Evolutionary conservation across 2,329 filamentous ascomycete genomes (phyloP), one percentile per base, ranked within the genome.

Genomic region (Colletotrichum tamarilloi): DNA sequence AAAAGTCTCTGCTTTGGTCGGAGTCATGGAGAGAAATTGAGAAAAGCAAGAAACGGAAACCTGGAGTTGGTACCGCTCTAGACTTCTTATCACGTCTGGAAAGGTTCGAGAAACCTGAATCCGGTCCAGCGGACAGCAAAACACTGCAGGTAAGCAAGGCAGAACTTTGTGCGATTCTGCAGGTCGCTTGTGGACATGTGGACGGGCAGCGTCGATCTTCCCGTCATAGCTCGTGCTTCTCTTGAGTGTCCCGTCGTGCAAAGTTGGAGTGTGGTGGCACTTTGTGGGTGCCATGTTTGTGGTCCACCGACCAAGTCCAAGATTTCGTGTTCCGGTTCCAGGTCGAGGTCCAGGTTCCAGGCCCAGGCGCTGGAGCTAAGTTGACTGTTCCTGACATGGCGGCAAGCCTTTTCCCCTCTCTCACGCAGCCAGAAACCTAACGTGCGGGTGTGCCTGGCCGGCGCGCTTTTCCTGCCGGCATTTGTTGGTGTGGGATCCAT

Each of bases 391-490:
- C 42, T 49, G 42, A 19, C 42, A 49, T 49, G 8, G 42, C 16
- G 38, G 38, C 38, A 42, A 42, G 38, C 38, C 42, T 49, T 3
- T 3, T 49, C 42, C 19, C 42, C 42, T 49, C 5, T 12, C 24
- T 49, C 5, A 5, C 24, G 6, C 30, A 9, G 22, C 22, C 26
- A 67, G 42, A 52, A 22, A 56, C 19, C 68, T 32, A 32, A 32
- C 42, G 52, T 53, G 70, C 59, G 66, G 58, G 65, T 72, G 66
- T 64, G 22, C 70, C 66, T 72, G 52, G 24, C 59, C 38, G 66
- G 42, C n/a, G 67, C 58, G 42, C 26, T 62, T 46, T 56, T 72
- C 55, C 30, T 73, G 67, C 70, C 70, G 67, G 70, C 46, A 73
- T 70, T 64, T 69, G 66, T 19, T 42, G 59, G 38, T 46, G 24